Evolutionary conservation across 768 basidiomycete species (phyloP), one percentile per base, ranked within the genome.

Genomic region (Ramaria rubella): DNA sequence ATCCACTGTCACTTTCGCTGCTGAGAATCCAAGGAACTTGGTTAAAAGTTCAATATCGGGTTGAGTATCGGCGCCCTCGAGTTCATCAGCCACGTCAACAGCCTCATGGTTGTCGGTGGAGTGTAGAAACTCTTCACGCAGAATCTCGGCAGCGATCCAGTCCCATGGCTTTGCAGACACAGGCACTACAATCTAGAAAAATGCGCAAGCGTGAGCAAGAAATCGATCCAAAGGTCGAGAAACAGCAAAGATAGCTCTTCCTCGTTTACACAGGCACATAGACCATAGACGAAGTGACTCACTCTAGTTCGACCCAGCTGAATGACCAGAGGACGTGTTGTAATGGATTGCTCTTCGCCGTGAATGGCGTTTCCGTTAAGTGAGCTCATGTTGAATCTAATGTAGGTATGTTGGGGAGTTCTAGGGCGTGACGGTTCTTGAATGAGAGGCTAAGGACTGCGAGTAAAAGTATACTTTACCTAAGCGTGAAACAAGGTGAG

Each of bases 141-240:
- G 81, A 65, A 94, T 83, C 73, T 95, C 93, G 51, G 94, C 93
- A 53, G 84, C 81, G 67, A 93, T 90, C 94, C 94, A 96, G 71
- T 91, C 83, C 70, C 93, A 83, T 62, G 76, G 61, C 36, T 75
- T 73, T n/a, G 89, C 84, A 45, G 91, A 85, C 58, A 96, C 88
- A 45, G 90, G 92, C 70, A 97, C 84, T 60, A 88, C 86, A 59
- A 95, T 70, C 90, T 93, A 61, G 17, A 38, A 24, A 14, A 42
- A 42, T 42, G 40, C 40, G 40, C 38, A 33, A 29, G 36, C 23
- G 21, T 26, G 17, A 29, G n/a, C 26, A 44, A 14, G 24, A 19
- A 11, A 40, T n/a, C 0, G 11, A 1, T 21, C 17, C 40, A 62
- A 49, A 42, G 44, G 15, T 52, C 26, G 27, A 36, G 27, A 38